Evolutionary conservation across 2,329 filamentous ascomycete genomes (phyloP), one percentile per base, ranked within the genome.

Genomic region (Diplocarpon rosae): DNA sequence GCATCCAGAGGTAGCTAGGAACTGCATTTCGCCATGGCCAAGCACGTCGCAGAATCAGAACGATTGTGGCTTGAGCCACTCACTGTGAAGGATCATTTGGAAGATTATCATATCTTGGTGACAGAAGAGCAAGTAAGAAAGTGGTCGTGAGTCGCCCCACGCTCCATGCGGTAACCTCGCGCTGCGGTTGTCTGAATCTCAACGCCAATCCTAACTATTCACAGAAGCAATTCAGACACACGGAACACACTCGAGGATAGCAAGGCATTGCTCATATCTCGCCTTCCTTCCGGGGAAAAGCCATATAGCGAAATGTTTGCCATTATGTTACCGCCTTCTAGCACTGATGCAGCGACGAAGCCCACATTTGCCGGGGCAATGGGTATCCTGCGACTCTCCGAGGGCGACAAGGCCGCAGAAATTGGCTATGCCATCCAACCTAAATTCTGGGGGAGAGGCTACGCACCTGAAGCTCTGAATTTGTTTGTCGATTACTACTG

Each of bases 241-340:
- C 7, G 24, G 8, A 27, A 29, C 12, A 32, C 11, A 5, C 13
- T 50, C 10, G 35, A 14, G 9, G 31, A 43, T n/a, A 46, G 42
- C n/a, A 50, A 40, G 37, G 37, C 36, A 24, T 36, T 27, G 9
- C 45, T 52, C 38, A 12, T 39, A 13, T 35, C 29, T 14, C 32
- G 43, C 13, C 36, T 43, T 1, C 41, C 43, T 6, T 48, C 32
- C 11, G 31, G 35, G 2, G 37, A 52, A 17, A 43, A 51, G 3
- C 50, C 52, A 10, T 49, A 46, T 41, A 49, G 47, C n/a, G 49
- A 52, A 16, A 46, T 47, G 6, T 56, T 50, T 28, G 55, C 54
- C n/a, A 52, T 57, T 31, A 13, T 56, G 7, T 41, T 56, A 32
- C 12, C 49, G 44, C 43, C 43, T 12, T n/a, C 28, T 5, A 24